These are phyloP conservation scores for Xylariaceae sp. DNA, from an alignment of 2,329 filamentous ascomycete species.

Conservation along the genomic window DNA sequence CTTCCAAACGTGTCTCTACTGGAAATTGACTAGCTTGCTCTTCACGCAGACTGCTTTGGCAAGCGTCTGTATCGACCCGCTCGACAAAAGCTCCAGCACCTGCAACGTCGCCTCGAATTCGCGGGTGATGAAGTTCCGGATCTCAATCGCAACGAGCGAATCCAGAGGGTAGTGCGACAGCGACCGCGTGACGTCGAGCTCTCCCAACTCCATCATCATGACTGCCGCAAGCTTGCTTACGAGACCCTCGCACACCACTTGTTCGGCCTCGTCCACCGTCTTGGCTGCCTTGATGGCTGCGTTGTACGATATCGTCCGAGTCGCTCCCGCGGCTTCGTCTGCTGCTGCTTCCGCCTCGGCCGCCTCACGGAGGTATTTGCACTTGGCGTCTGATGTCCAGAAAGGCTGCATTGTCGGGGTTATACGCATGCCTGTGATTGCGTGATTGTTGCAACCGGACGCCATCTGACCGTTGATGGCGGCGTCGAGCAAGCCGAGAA, in stretches of 20 bases:
- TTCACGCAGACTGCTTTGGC: slow-evolving; percentile 46
- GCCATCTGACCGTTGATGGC: slow-evolving; percentile 45
- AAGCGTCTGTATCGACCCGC: slow-evolving; percentile 46
- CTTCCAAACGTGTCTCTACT: slow-evolving; percentile 1
- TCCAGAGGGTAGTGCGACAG: slow-evolving; percentile 42
- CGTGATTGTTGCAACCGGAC: slow-evolving; percentile 43
- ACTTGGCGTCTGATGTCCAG: slow-evolving; percentile 53
- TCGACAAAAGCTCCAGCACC: slow-evolving; percentile 52
- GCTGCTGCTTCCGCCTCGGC: slow-evolving; percentile 37
- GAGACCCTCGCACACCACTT: slow-evolving; percentile 42
- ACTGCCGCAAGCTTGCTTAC: slow-evolving; percentile 45
- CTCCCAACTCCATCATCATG: slow-evolving; percentile 46
- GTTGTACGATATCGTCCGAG: slow-evolving; percentile 39
- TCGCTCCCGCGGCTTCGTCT: slow-evolving; percentile 21
- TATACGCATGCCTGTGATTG: slow-evolving; percentile 52
- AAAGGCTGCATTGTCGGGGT: slow-evolving; percentile 44
- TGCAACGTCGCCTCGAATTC: slow-evolving; percentile 50
- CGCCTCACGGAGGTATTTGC: slow-evolving; percentile 44
- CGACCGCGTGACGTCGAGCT: slow-evolving; percentile 43
- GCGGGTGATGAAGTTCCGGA: slow-evolving; percentile 48
- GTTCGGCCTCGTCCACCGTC: slow-evolving; percentile 42
- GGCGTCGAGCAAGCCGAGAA: slow-evolving; percentile 49
- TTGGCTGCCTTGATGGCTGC: slow-evolving; percentile 40
- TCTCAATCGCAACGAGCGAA: slow-evolving; percentile 47
- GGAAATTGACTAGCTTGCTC: slow-evolving; percentile 37